Evolutionary conservation across 1,139 yeast genomes (phyloP).

Genomic region (Geotrichum restrictum): DNA sequence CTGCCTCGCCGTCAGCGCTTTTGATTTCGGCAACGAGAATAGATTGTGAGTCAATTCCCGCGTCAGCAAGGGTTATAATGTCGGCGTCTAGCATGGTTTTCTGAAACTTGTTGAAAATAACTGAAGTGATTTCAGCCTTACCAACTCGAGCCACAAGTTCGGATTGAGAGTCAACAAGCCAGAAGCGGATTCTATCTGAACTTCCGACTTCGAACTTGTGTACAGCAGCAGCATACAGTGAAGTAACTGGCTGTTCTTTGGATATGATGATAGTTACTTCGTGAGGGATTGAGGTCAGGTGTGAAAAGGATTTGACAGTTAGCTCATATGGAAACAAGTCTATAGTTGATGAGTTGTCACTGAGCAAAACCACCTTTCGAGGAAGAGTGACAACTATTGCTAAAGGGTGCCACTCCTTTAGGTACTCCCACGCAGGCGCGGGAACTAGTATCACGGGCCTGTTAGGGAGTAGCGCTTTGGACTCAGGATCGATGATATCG

Average conservation of each 20-base stretch:
- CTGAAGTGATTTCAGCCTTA: conserved; percentile 10
- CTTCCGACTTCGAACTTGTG: conserved; percentile 2
- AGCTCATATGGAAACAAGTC: conserved; percentile 16
- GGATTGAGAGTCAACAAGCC: conserved; percentile 6
- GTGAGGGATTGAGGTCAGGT: conserved; percentile 2
- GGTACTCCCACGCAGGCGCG: conserved; percentile 14
- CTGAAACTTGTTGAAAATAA: conserved; percentile 3
- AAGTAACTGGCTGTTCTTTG: neutral
- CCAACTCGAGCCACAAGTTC: conserved; percentile 5
- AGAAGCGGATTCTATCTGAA: conserved; percentile 2
- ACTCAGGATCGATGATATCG: conserved; percentile 15
- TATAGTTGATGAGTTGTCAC: conserved; percentile 2
- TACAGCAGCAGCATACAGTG: neutral
- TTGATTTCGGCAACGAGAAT: conserved; percentile 13
- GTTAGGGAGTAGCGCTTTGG: neutral
- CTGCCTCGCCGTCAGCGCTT: conserved; percentile 2
- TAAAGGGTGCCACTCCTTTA: conserved; percentile 17
- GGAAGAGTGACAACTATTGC: conserved; percentile 11
- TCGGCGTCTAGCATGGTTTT: conserved; percentile 1
- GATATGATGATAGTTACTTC: neutral
- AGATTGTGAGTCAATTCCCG: conserved; percentile 6
- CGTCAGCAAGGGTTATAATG: neutral
- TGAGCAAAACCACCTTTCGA: conserved; percentile 9
- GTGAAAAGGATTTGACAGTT: conserved; percentile 13
- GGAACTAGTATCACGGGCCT: conserved; percentile 12